Evolutionary conservation across 2,329 filamentous ascomycete species (phyloP).

Genomic region (Leptographium wingfieldii): DNA sequence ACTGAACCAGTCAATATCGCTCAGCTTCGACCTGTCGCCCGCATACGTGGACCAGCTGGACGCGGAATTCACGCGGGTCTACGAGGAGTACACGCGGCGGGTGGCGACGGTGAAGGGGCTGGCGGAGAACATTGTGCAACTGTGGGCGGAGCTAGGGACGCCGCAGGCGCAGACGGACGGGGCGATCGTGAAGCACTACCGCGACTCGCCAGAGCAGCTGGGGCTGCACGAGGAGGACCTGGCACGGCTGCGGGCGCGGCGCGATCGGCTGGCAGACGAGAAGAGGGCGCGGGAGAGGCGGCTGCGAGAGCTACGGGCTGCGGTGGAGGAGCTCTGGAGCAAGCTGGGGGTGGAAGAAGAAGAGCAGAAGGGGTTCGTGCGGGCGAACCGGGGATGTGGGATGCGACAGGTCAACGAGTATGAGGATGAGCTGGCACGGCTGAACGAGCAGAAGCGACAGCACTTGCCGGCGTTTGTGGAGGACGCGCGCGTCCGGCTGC

Average conservation of each 20-base stretch:
- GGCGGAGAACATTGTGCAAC: conserved; percentile 75
- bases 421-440: conserved; percentile 72
- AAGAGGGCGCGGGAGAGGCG: conserved; percentile 71
- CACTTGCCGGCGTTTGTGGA: conserved; percentile 95
- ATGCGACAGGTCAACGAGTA: conserved; percentile 90
- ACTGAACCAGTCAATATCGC: conserved; percentile 61
- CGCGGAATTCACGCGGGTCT: conserved; percentile 82
- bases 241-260: conserved; percentile 54
- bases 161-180: conserved; percentile 87
- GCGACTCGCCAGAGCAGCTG: conserved; percentile 84
- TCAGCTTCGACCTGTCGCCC: conserved; percentile 84
- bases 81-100: conserved; percentile 88
- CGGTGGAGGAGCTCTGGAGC: conserved; percentile 82
- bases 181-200: conserved; percentile 76
- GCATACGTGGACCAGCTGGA: conserved; percentile 80
- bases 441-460: conserved; percentile 89
- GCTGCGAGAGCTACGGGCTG: conserved; percentile 59
- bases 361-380: conserved; percentile 76
- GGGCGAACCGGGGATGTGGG: conserved; percentile 80
- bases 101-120: conserved; percentile 61
- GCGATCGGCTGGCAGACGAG: conserved; percentile 76
- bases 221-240: conserved; percentile 85
- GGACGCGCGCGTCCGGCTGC: conserved; percentile 77
- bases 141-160: conserved; percentile 92
- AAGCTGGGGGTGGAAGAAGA: conserved; percentile 71